Evolutionary conservation across 1,139 yeast genomes (phyloP).

Genomic region (Geotrichum klebahnii): DNA sequence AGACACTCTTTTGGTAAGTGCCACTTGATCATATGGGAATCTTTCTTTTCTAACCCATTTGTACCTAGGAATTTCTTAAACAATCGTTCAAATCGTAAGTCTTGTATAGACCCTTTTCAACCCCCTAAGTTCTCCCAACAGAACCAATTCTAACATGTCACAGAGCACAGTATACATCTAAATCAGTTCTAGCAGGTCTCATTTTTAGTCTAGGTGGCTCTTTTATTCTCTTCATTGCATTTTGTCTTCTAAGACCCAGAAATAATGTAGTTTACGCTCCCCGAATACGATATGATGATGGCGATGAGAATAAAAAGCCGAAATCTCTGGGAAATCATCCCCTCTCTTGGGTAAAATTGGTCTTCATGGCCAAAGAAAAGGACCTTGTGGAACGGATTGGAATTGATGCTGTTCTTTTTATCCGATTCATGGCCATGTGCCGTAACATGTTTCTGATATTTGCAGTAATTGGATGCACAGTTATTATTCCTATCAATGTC

Average conservation of each 20-base stretch:
- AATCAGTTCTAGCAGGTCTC: slow-evolving; percentile 40
- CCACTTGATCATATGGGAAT: background rate
- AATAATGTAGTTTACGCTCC: slow-evolving; percentile 41
- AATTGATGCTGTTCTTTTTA: slow-evolving; percentile 40
- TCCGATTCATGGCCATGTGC: slow-evolving; percentile 38
- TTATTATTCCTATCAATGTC: slow-evolving; percentile 42
- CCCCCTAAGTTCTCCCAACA: background rate
- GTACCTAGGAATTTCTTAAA: slow-evolving; percentile 8
- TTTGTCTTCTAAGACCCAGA: slow-evolving; percentile 39
- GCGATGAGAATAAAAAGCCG: slow-evolving; percentile 28
- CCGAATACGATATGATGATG: slow-evolving; percentile 28
- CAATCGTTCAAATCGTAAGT: slow-evolving; percentile 20
- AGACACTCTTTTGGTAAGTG: background rate
- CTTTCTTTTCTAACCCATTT: slow-evolving; percentile 11
- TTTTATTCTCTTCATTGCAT: slow-evolving; percentile 30
- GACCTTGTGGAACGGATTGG: slow-evolving; percentile 37
- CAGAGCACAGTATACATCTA: slow-evolving; percentile 32
- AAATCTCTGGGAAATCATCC: slow-evolving; percentile 29
- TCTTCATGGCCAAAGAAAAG: slow-evolving; percentile 31
- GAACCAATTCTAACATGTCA: background rate
- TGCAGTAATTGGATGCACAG: slow-evolving; percentile 37
- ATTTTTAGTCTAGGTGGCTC: slow-evolving; percentile 39
- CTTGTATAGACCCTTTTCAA: no score
- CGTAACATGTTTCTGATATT: slow-evolving; percentile 37
- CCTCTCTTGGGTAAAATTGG: slow-evolving; percentile 34